Conservation (phyloP, 139 green algal species). For the Axilococcus clingmanii region DNA sequence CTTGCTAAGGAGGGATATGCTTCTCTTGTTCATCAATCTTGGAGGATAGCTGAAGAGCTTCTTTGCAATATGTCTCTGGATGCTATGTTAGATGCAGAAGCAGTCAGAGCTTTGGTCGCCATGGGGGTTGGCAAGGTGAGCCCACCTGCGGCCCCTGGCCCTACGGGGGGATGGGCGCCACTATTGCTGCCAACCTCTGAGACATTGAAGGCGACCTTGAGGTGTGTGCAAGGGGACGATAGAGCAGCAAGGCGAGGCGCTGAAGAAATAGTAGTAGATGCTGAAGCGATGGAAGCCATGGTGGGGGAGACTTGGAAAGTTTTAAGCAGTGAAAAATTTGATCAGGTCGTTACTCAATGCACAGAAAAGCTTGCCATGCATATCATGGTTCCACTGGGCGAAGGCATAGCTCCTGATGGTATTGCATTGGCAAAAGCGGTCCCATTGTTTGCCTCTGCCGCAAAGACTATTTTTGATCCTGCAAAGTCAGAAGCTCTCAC, state of each 20-base stretch:
- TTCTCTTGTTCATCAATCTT: conserved; percentile 7
- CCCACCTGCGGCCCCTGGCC: too few species aligned
- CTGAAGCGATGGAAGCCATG: conserved; percentile 24
- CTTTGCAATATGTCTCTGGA: conserved; percentile 13
- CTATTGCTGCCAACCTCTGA: conserved; percentile 12
- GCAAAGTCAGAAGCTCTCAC: background rate
- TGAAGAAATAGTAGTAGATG: conserved; percentile 17
- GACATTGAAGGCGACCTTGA: conserved; percentile 6
- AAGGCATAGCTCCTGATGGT: background rate
- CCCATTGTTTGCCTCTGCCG: conserved; percentile 12
- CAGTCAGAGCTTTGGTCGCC: conserved; percentile 1
- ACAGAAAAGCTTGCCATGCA: background rate
- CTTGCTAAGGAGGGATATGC: conserved; percentile 18
- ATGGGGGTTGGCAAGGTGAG: background rate
- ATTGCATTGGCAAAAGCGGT: conserved; percentile 31
- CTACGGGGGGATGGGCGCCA: background rate
- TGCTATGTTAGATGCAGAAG: conserved; percentile 1
- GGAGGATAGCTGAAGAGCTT: background rate
- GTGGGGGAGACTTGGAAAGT: conserved; percentile 24
- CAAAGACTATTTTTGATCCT: conserved; percentile 1
- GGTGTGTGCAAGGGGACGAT: conserved; percentile 15
- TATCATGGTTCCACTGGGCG: conserved; percentile 7
- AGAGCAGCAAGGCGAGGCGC: conserved; percentile 15
- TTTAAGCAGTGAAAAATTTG: conserved; percentile 17
- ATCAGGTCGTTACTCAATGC: conserved; percentile 6